phyloP scores from a whole-genome alignment of 208 protist species.

The Trypanosoma scelopori region DNA sequence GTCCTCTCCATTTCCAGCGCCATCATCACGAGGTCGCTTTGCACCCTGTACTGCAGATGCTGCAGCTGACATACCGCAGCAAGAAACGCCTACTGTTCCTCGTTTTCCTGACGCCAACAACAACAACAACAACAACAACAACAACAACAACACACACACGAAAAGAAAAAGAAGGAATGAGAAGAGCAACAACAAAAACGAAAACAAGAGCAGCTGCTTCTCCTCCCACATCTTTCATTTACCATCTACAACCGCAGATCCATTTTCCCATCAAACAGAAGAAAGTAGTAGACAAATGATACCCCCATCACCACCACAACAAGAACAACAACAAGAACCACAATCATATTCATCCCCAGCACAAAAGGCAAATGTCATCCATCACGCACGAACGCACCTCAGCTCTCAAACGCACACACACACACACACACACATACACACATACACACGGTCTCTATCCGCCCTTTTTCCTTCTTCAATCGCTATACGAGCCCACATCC shows the following conservation, averaged over 20 bases:
- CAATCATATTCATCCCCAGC: background rate
- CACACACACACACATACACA: constrained; percentile 10
- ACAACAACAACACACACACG: background rate
- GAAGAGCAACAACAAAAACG: constrained; percentile 4
- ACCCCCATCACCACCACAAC: too few relatives aligned
- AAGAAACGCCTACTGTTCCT: background rate
- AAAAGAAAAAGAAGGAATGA: constrained; percentile 14
- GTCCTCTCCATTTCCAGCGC: background rate
- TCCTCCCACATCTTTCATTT: background rate
- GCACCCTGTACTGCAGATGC: constrained; percentile 2
- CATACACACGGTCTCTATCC: background rate
- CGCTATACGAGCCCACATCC: constrained; percentile 15
- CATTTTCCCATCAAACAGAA: background rate
- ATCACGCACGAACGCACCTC: too few relatives aligned
- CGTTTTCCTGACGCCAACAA: background rate
- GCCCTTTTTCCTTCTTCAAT: constrained; percentile 5
- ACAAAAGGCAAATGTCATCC: background rate
- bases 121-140: background rate
- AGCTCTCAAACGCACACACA: background rate
- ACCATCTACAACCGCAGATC: background rate
- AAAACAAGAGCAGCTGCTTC: constrained; percentile 6
- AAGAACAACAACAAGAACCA: background rate
- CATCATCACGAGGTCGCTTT: constrained; percentile 36
- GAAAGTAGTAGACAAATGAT: background rate
- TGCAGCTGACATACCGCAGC: constrained; percentile 9